These are phyloP conservation scores for Candida pseudofarinosa DNA, from an alignment of 805 yeast species.

Conservation along the genomic window DNA sequence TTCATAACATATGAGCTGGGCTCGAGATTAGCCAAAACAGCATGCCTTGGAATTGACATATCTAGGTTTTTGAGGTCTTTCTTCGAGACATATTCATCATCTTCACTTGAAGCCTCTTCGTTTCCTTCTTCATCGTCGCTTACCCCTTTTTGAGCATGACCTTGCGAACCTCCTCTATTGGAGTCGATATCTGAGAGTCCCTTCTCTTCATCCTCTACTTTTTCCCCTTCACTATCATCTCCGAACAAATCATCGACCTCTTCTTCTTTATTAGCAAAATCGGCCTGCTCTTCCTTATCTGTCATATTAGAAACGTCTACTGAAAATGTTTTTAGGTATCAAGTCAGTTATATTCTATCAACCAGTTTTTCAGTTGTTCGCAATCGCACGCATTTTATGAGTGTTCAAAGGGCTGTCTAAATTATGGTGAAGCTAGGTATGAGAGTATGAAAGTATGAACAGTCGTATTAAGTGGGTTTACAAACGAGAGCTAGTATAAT, in stretches of 20 bases:
- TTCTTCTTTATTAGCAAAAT: slow-evolving; percentile 5
- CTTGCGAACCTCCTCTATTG: slow-evolving; percentile 20
- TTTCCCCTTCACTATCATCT: slow-evolving; percentile 13
- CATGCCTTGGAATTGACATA: slow-evolving; percentile 47
- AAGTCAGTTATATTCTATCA: neutral
- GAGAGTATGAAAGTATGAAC: no score
- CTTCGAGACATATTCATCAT: slow-evolving; percentile 21
- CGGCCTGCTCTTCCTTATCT: slow-evolving; percentile 14
- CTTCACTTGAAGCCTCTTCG: slow-evolving; percentile 16
- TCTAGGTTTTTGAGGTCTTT: slow-evolving; percentile 32
- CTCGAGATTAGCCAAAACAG: slow-evolving; percentile 33
- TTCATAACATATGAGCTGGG: slow-evolving; percentile 48
- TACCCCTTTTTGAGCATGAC: slow-evolving; percentile 28
- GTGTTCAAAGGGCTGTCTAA: no score
- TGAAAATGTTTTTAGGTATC: neutral
- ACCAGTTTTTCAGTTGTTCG: neutral
- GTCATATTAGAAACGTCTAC: slow-evolving; percentile 15
- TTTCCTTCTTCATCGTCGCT: slow-evolving; percentile 20
- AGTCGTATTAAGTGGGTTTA: no score
- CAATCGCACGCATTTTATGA: neutral
- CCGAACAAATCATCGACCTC: slow-evolving; percentile 37
- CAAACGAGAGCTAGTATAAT: no score
- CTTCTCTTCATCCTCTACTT: slow-evolving; percentile 13
- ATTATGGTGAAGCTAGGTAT: no score
- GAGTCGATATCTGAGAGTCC: slow-evolving; percentile 11